Base-by-base conservation (phyloP, 2,329 filamentous ascomycete genomes). In the Fusarium virguliforme region DNA sequence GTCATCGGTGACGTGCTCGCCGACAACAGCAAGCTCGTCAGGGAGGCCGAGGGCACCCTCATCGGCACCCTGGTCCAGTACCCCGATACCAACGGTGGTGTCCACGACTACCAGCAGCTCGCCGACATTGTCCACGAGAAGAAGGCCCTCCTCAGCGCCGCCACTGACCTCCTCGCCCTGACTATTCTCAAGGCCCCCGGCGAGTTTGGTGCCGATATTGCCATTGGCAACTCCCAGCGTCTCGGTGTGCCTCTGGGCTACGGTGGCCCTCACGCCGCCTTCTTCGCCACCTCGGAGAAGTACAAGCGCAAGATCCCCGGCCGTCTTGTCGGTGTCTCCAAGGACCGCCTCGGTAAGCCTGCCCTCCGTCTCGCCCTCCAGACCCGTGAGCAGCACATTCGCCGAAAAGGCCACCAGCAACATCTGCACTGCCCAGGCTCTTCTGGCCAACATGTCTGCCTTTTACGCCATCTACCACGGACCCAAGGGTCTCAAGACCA, bases 351-450 rank as follows among this genome's bases (percentile, higher is more conserved):
- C 5, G 95, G 95, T 4, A 90, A 93, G 71, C 90, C 70, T 15
- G 75, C 75, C 18, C 74, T 76, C 4, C 74, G 74, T 77, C 84
- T 98, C 75, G 93, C 95, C 22, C 85, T 98, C 54, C 95, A 98
- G 83, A 98, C 95, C 8, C 88, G 95, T 76, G 95, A 98, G 83
- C 95, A 98, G 84, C 95, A 98, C 80, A 98, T 98, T 79, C 89
- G 95, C 71, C 90, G 95, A 98, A 81, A 98, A 98, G 87, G 95
- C 95, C 1, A 98, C 95, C 3, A 97, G 94, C 85, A 98, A 98
- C 79, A 95, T 98, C 64, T 98, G 95, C 85, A 98, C 95, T 1
- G 95, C 95, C 1, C 95, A 98, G 82, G 95, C 95, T 7, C 85
- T 98, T 32, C 86, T 98, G 51, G 95, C 95, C 43, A 98, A 98